phyloP scores from a whole-genome alignment of 768 basidiomycete genomes.

The Kwoniella shandongensis region DNA sequence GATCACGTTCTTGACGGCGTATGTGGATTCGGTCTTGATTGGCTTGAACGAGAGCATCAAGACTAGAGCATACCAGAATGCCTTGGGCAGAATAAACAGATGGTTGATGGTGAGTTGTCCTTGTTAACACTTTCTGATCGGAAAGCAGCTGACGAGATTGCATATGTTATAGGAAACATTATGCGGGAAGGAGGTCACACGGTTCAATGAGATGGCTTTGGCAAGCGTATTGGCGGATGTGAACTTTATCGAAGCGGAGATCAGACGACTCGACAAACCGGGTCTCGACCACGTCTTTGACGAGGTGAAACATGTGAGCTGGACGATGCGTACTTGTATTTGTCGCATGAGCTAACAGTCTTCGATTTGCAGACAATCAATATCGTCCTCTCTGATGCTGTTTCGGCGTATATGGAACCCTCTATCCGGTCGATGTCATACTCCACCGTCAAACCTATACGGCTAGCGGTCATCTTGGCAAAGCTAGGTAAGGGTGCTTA shows the following conservation, averaged over 20 bases:
- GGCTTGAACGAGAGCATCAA: slow-evolving; percentile 78
- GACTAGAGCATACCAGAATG: slow-evolving; percentile 83
- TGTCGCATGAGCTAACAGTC: not conserved
- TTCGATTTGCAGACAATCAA: slow-evolving; percentile 44
- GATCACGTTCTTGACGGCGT: slow-evolving; percentile 92
- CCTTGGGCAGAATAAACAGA: slow-evolving; percentile 81
- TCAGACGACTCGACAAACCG: slow-evolving; percentile 69
- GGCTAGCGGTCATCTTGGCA: slow-evolving; percentile 47
- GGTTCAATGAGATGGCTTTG: slow-evolving; percentile 86
- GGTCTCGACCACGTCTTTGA: slow-evolving; percentile 71
- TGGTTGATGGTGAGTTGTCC: slow-evolving; percentile 72
- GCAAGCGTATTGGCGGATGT: slow-evolving; percentile 82
- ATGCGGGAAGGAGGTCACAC: slow-evolving; percentile 59
- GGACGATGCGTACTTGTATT: not conserved
- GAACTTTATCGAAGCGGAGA: slow-evolving; percentile 82
- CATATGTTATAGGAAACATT: slow-evolving; percentile 27
- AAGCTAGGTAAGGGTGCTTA: slow-evolving; percentile 47
- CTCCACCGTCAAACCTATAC: slow-evolving; percentile 43
- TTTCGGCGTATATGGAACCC: slow-evolving; percentile 77
- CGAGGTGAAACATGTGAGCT: slow-evolving; percentile 73
- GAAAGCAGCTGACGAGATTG: not conserved
- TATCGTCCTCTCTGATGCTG: slow-evolving; percentile 69
- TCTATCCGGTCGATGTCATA: slow-evolving; percentile 49
- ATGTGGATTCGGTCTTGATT: slow-evolving; percentile 75
- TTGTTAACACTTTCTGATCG: not conserved